Evolutionary conservation across 2,329 filamentous ascomycete genomes (phyloP).

Genomic region (Microascus cirrosus): DNA sequence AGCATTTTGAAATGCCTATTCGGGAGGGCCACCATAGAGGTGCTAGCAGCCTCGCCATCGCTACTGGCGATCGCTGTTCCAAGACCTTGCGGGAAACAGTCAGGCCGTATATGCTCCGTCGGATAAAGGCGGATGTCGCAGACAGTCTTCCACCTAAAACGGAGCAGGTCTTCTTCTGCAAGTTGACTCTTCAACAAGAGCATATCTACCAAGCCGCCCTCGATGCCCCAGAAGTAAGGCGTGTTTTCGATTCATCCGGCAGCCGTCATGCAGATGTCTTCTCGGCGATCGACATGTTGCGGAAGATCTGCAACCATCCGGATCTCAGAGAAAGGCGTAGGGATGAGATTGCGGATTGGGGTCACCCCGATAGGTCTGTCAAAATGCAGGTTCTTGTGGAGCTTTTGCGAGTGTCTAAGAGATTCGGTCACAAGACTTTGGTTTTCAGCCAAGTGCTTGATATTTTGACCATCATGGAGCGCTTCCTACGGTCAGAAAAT

Average conservation of each 20-base stretch:
- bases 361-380: conserved; percentile 67
- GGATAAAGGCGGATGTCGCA: conserved; percentile 88
- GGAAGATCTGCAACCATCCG: conserved; percentile 97
- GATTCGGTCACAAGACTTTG: conserved; percentile 81
- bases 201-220: conserved; percentile 7
- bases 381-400: conserved; percentile 95
- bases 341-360: conserved; percentile 45
- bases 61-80: conserved; percentile 89
- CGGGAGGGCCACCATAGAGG: conserved; percentile 89
- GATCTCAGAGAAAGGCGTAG: conserved; percentile 40
- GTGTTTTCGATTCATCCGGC: conserved; percentile 5
- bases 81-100: conserved; percentile 91
- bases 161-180: conserved; percentile 93
- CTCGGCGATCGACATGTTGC: conserved; percentile 80
- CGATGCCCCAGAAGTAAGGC: conserved; percentile 8
- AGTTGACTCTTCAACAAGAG: conserved; percentile 51
- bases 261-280: conserved; percentile 22
- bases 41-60: conserved; percentile 84
- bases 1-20: conserved; percentile 90
- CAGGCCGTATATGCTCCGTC: conserved; percentile 82
- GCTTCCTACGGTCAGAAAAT: conserved; percentile 59
- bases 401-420: conserved; percentile 78
- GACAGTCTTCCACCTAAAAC: conserved; percentile 90
- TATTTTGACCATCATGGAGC: conserved; percentile 90
- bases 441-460: conserved; percentile 89